Percentiles rank a stretch among this genome's conserved stretches.
phyloP scores from a whole-genome alignment of 768 basidiomycete species.

The Pholiota conissans region DNA sequence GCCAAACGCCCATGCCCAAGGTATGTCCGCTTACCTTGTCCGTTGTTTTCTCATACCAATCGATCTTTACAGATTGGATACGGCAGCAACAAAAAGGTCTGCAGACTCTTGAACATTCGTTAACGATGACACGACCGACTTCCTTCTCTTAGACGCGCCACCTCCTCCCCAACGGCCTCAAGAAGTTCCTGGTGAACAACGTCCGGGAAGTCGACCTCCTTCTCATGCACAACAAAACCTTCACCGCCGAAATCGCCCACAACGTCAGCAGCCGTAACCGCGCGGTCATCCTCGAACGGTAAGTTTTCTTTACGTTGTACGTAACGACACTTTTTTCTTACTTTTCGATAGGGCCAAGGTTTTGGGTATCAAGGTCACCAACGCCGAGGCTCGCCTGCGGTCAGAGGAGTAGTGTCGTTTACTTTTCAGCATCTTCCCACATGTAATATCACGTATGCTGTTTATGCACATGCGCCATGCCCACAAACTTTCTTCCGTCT shows the following conservation, averaged over 20 bases:
- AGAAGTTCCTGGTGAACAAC: constrained; percentile 95
- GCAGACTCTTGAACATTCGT: constrained; percentile 35
- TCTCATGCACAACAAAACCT: constrained; percentile 97
- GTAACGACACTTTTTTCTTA: not conserved
- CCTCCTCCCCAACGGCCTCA: constrained; percentile 92
- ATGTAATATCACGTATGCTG: constrained; percentile 59
- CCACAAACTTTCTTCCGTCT: constrained; percentile 14
- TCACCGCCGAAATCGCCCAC: constrained; percentile 96
- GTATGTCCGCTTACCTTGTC: constrained; percentile 39
- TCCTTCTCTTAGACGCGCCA: constrained; percentile 71
- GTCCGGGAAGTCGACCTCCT: constrained; percentile 92
- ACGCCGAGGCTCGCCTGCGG: constrained; percentile 88
- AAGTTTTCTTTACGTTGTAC: constrained; percentile 15
- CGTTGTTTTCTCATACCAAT: not conserved
- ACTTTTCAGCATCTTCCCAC: constrained; percentile 34
- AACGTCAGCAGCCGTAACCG: constrained; percentile 96
- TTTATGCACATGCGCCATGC: constrained; percentile 52
- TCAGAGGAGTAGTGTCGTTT: constrained; percentile 79
- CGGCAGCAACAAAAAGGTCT: constrained; percentile 85
- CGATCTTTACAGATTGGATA: constrained; percentile 64
- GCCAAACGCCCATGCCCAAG: constrained; percentile 96
- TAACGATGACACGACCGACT: constrained; percentile 1
- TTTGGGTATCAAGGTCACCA: constrained; percentile 91
- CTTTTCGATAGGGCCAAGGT: constrained; percentile 65
- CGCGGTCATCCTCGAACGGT: constrained; percentile 87